Conservation (phyloP, 75 land plant genomes). For the Selaginella moellendorffii region DNA sequence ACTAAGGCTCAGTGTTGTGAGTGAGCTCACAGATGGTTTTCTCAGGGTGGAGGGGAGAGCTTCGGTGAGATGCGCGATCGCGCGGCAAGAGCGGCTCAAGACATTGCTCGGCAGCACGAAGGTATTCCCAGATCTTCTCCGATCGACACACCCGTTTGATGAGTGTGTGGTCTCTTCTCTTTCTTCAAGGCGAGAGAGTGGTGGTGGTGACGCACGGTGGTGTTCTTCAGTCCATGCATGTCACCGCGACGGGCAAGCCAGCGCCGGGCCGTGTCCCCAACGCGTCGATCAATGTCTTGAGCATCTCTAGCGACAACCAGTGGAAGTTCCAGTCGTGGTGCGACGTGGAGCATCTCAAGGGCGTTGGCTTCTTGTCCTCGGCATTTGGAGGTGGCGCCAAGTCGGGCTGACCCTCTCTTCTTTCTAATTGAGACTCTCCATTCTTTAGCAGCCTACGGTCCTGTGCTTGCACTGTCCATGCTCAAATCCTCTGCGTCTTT, state of each 20-base stretch:
- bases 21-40: background rate
- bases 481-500: too few relatives aligned
- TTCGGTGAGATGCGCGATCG: conserved; percentile 53
- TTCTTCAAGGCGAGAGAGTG: conserved; percentile 67
- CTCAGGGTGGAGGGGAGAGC: conserved; percentile 97
- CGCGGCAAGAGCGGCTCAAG: conserved; percentile 38
- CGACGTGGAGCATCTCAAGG: conserved; percentile 52
- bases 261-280: conserved; percentile 41
- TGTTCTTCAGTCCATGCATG: conserved; percentile 34
- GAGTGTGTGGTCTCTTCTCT: background rate
- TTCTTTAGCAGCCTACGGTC: too few relatives aligned
- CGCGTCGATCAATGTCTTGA: conserved; percentile 59
- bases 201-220: conserved; percentile 89
- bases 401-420: too few relatives aligned
- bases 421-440: too few relatives aligned
- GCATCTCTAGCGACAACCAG: conserved; percentile 25
- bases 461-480: too few relatives aligned
- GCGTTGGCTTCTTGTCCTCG: conserved; percentile 26
- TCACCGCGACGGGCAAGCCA: conserved; percentile 36
- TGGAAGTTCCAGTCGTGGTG: conserved; percentile 64
- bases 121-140: conserved; percentile 26
- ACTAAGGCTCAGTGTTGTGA: too few relatives aligned
- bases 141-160: background rate
- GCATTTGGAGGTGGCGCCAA: conserved; percentile 54
- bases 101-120: conserved; percentile 48